Conservation (phyloP, 306 rosid genomes). For the Ceratonia siliqua region DNA sequence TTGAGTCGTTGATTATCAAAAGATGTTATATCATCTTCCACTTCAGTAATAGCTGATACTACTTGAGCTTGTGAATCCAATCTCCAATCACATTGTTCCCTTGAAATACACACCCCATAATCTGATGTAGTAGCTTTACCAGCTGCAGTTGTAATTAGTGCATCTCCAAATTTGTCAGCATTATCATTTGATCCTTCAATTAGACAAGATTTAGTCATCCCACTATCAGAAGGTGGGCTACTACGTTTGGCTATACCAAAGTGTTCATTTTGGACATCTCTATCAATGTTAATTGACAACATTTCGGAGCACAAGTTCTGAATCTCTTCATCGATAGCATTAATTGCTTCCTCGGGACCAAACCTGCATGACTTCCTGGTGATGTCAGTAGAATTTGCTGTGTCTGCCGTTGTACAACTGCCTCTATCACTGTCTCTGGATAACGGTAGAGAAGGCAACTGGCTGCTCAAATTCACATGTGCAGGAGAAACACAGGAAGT, state of each 20-base stretch:
- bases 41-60: constrained; percentile 43
- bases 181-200: constrained; percentile 43
- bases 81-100: constrained; percentile 51
- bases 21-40: constrained; percentile 75
- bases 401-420: constrained; percentile 31
- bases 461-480: constrained; percentile 44
- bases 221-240: constrained; percentile 46
- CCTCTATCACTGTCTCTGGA: constrained; percentile 45
- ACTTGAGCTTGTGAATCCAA: constrained; percentile 44
- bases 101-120: constrained; percentile 40
- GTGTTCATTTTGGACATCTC: constrained; percentile 40
- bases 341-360: constrained; percentile 41
- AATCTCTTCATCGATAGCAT: constrained; percentile 45
- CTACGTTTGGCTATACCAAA: constrained; percentile 41
- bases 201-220: constrained; percentile 38
- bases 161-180: constrained; percentile 46
- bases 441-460: constrained; percentile 44
- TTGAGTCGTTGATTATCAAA: constrained; percentile 77
- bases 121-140: constrained; percentile 38
- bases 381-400: constrained; percentile 35
- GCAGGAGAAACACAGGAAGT: constrained; percentile 44
- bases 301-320: constrained; percentile 55
- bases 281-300: constrained; percentile 47
- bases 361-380: constrained; percentile 42
- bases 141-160: constrained; percentile 27